Evolutionary conservation across 129 eudicot species (phyloP), one percentile per base, ranked within the genome.

Genomic region (Gnaphalium uliginosum): DNA sequence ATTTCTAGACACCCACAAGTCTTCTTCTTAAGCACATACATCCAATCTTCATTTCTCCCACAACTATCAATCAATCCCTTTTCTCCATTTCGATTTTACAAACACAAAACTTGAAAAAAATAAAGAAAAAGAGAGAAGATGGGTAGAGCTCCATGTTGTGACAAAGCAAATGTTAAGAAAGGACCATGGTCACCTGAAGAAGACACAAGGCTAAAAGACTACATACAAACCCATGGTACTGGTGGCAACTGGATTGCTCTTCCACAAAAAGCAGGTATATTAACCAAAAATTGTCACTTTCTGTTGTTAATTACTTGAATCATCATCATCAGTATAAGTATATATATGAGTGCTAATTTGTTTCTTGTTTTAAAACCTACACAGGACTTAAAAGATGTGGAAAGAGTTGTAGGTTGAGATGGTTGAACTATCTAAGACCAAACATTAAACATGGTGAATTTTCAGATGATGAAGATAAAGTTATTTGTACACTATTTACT

Each of bases 361-460:
- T 32, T 57, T 80, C 66, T 78, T 62, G 60, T 19, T 46, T 5
- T 35, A 6, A 1, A 43, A 84, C 10, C 4, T 43, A 8, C n/a
- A 25, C 68, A 88, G 93, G 90, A 13, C 87, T 88, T 56, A 83
- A 73, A 83, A 86, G 93, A 82, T 88, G 93, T 81, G 93, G 93
- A 41, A 86, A 88, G 64, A 88, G 93, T 77, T 88, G 93, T 76
- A 85, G 93, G 78, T 85, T 88, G 77, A 88, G 98, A 78, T 93
- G 98, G 98, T 83, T 93, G 11, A 93, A 93, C 66, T 93, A 93
- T 83, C 90, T 93, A 4, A 88, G 98, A 73, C 98, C 98, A 15
- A 88, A 93, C 58, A 88, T 93, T 17, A 93, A 90, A 69, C 98
- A 93, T 86, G 98, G 98, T 59, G 97, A 93, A 72, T 93, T 93